Base-by-base conservation (phyloP, 2,329 filamentous ascomycete species). In the Neofusicoccum sp. region DNA sequence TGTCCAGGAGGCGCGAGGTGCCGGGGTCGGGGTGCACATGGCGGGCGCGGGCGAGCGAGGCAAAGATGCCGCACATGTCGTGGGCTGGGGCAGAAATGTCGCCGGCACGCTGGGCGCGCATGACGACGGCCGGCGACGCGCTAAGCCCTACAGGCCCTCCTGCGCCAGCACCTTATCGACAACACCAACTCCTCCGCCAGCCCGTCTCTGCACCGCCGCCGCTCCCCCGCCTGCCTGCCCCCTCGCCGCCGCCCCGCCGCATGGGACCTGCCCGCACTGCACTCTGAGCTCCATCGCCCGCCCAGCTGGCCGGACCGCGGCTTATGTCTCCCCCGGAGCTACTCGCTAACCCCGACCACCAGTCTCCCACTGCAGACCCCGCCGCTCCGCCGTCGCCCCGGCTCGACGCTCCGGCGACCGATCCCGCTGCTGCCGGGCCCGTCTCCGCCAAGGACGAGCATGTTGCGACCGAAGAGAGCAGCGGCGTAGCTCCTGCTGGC, bases 11-110 rank as follows among this genome's bases (percentile, higher is more conserved):
- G 6, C 51, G 49, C 34, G 62, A 61, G 4, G 72, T 73, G 3
- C 54, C 63, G 1, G 64, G 12, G 41, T 72, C 67, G 5, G 72
- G 71, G 3, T 34, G 47, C 44, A 70, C 54, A 49, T 69, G 63
- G 33, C 38, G 44, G 60, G 65, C 47, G 53, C 63, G 66, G 64
- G 76, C 76, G 64, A 82, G 70, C 16, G 79, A 81, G 69, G 79
- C 82, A 70, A 79, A 82, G 63, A 83, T 84, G 66, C 81, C 82
- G 64, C 73, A 76, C 73, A 75, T 76, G 61, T 49, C 51, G 44
- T 12, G 38, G 36, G 58, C 38, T 41, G 16, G 57, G 45, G 48
- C 16, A 44, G 33, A 26, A 43, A 8, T 26, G 62, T 45, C 40
- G 12, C 28, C 8, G 47, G 31, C 12, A 14, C 6, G 36, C 40